Percentiles rank a stretch among this genome's conserved stretches.
Evolutionary conservation across 257 asterid genomes (phyloP).

Genomic region (Buddleja alternifolia): DNA sequence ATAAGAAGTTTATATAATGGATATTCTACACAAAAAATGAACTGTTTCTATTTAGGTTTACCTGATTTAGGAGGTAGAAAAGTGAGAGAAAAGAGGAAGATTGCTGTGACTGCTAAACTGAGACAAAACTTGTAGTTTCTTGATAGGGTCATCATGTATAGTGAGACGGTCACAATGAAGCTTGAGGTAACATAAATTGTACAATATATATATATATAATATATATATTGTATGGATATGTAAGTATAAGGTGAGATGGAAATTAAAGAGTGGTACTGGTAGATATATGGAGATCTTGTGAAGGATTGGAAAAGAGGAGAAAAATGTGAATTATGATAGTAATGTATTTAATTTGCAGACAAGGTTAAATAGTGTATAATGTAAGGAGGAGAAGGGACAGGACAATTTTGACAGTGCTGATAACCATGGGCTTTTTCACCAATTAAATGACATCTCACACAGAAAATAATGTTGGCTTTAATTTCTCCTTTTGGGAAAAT

Average conservation of each 20-base stretch:
- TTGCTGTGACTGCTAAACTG: slow-evolving; percentile 36
- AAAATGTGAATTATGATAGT: neutral
- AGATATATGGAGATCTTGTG: neutral
- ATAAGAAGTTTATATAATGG: too few species aligned
- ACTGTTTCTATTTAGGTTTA: slow-evolving; percentile 20
- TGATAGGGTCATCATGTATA: slow-evolving; percentile 36
- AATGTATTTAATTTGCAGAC: slow-evolving; percentile 23
- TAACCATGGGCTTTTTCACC: slow-evolving; percentile 6
- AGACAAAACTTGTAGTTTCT: slow-evolving; percentile 45
- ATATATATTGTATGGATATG: too few species aligned
- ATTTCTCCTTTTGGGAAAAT: slow-evolving; percentile 45
- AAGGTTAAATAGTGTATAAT: slow-evolving; percentile 34
- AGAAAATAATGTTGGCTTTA: slow-evolving; percentile 37
- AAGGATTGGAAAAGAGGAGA: neutral
- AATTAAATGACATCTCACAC: slow-evolving; percentile 38
- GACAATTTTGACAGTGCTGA: slow-evolving; percentile 34
- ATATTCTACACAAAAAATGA: neutral
- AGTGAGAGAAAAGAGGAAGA: slow-evolving; percentile 46
- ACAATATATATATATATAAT: neutral
- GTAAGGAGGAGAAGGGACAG: slow-evolving; percentile 43
- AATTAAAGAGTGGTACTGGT: neutral
- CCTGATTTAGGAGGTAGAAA: slow-evolving; percentile 51
- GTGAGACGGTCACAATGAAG: neutral
- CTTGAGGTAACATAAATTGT: neutral
- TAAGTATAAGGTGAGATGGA: neutral